A percentile compares a stretch with the other conserved stretches of the same genome.
Evolutionary conservation across 441 rosid genomes (phyloP).

Genomic region (Viola pubescens): DNA sequence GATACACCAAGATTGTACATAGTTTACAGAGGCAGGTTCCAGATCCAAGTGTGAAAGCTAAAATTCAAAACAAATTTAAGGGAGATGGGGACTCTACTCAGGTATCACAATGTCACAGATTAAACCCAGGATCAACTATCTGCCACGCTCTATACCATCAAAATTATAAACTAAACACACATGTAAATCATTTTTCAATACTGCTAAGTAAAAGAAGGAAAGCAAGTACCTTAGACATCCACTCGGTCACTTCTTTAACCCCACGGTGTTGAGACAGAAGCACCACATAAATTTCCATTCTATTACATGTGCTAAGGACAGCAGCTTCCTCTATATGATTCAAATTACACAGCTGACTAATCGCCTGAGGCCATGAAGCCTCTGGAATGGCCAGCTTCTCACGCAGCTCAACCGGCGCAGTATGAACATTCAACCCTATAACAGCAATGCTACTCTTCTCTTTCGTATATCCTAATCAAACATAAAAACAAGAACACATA

Average conservation of each 20-base stretch:
- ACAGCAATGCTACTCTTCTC: slow-evolving; percentile 72
- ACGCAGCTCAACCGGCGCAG: slow-evolving; percentile 75
- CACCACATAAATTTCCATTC: slow-evolving; percentile 78
- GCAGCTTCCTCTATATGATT: slow-evolving; percentile 90
- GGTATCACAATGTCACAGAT: too few species aligned
- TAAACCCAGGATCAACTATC: too few species aligned
- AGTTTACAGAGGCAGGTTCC: too few species aligned
- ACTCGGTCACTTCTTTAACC: slow-evolving; percentile 79
- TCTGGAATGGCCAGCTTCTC: slow-evolving; percentile 86
- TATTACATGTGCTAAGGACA: slow-evolving; percentile 82
- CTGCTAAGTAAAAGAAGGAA: background rate
- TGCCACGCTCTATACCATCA: too few species aligned
- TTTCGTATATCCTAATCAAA: slow-evolving; percentile 51
- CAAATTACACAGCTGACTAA: slow-evolving; percentile 32
- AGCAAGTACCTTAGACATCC: slow-evolving; percentile 72
- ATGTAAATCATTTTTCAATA: too few species aligned
- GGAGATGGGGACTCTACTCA: too few species aligned
- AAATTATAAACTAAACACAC: too few species aligned
- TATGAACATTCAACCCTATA: slow-evolving; percentile 71
- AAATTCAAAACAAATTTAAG: too few species aligned
- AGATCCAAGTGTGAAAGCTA: too few species aligned
- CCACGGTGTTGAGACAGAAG: slow-evolving; percentile 81
- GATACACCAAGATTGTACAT: too few species aligned
- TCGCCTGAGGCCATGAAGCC: slow-evolving; percentile 78
- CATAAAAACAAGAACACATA: background rate